phyloP scores from a whole-genome alignment of 306 rosid genomes.

The Ceratonia siliqua region DNA sequence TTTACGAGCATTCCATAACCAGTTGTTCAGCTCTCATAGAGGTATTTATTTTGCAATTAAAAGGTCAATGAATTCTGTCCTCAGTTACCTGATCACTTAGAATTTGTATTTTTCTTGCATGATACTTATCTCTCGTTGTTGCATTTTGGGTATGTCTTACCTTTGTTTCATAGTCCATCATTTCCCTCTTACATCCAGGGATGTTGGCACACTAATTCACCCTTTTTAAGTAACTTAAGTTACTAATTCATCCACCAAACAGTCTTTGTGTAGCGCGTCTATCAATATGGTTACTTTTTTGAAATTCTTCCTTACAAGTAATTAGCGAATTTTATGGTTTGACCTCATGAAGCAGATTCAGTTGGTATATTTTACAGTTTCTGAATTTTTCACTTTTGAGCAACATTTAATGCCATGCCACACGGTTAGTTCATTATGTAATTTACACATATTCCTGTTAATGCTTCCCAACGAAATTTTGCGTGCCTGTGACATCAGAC shows the following conservation, averaged over 20 bases:
- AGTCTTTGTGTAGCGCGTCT: background rate
- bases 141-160: background rate
- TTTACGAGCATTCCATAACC: conserved; percentile 48
- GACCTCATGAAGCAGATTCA: background rate
- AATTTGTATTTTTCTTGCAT: conserved; percentile 9
- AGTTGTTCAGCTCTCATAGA: conserved; percentile 48
- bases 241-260: background rate
- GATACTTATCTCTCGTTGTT: background rate
- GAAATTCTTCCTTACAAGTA: background rate
- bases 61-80: conserved; percentile 15
- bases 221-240: background rate
- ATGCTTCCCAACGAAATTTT: background rate
- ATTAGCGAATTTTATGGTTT: background rate
- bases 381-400: background rate
- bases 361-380: background rate
- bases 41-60: conserved; percentile 40
- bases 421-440: background rate
- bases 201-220: background rate
- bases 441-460: background rate
- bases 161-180: background rate
- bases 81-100: background rate
- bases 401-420: background rate
- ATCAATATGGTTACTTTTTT: background rate
- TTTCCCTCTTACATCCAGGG: background rate
- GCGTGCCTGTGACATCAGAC: background rate